Conservation (phyloP, 768 basidiomycete genomes). For the Amanita pseudoporphyria region DNA sequence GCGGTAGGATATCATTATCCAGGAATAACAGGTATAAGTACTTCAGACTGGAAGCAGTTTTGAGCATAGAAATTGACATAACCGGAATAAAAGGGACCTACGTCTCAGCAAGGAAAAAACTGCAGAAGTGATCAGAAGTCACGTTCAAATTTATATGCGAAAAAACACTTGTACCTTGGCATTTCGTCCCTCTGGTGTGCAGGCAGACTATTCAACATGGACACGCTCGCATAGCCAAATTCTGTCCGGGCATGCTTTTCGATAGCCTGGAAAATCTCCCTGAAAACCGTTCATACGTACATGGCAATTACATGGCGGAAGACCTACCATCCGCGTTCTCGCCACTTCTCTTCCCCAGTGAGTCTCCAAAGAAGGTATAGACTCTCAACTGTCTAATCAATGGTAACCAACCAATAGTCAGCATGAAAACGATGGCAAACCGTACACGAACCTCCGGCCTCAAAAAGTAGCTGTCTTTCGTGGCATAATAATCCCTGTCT, state of each 20-base stretch:
- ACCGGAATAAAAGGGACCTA: conserved; percentile 12
- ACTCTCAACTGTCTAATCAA: conserved; percentile 46
- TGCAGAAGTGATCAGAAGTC: conserved; percentile 8
- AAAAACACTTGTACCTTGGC: conserved; percentile 39
- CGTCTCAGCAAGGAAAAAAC: conserved; percentile 39
- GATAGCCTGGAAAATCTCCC: conserved; percentile 37
- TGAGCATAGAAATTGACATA: not conserved
- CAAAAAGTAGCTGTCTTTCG: conserved; percentile 27
- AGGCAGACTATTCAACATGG: conserved; percentile 23
- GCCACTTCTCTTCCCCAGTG: conserved; percentile 40
- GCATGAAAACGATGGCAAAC: not conserved
- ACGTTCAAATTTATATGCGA: not conserved
- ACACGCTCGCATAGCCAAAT: conserved; percentile 37
- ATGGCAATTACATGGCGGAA: not conserved
- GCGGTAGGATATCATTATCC: conserved; percentile 46
- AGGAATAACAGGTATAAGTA: conserved; percentile 63
- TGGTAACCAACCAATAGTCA: conserved; percentile 5
- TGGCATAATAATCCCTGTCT: conserved; percentile 29
- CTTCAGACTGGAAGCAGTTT: conserved; percentile 36
- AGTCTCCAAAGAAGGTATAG: conserved; percentile 45
- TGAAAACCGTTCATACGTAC: conserved; percentile 3
- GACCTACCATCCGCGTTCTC: conserved; percentile 39
- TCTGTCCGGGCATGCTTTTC: conserved; percentile 34
- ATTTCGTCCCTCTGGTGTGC: conserved; percentile 32
- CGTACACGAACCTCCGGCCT: conserved; percentile 37